These are phyloP conservation scores for Gleditsia sinensis DNA, from an alignment of 306 rosid genomes.

Conservation along the genomic window DNA sequence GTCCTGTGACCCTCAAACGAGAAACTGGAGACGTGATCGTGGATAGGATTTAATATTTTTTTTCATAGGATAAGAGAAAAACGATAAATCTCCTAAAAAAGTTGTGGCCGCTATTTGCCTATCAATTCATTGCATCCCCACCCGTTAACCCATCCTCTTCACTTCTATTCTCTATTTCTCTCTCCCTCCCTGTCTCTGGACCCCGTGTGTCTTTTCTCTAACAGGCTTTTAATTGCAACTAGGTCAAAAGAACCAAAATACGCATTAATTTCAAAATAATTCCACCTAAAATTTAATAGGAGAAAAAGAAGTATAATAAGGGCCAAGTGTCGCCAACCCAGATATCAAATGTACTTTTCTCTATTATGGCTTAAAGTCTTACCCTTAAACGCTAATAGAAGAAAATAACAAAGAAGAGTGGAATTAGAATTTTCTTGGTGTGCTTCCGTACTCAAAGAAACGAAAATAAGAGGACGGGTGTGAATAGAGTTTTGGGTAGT, in stretches of 20 bases:
- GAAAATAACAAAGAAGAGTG: constrained; percentile 41
- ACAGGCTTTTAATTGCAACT: constrained; percentile 48
- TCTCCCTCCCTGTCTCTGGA: constrained; percentile 25
- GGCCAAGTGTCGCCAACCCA: constrained; percentile 26
- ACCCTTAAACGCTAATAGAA: constrained; percentile 27
- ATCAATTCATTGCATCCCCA: constrained; percentile 60
- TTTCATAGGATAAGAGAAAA: constrained; percentile 47
- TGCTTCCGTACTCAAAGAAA: constrained; percentile 18
- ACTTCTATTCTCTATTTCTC: neutral
- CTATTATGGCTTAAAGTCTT: constrained; percentile 37
- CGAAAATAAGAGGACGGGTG: constrained; percentile 24
- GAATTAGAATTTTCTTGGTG: constrained; percentile 11
- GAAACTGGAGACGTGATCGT: constrained; percentile 56
- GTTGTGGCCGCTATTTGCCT: constrained; percentile 69
- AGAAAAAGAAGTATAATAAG: constrained; percentile 33
- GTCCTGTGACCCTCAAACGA: constrained; percentile 54
- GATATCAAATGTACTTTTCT: constrained; percentile 32
- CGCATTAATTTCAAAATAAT: too few relatives aligned
- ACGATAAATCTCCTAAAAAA: constrained; percentile 39
- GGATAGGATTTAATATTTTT: constrained; percentile 55
- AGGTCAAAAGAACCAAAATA: constrained; percentile 32
- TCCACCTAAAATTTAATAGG: constrained; percentile 18
- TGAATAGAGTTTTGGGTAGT: constrained; percentile 20
- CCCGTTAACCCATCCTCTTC: constrained; percentile 57
- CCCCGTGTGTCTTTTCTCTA: constrained; percentile 23